Conservation (phyloP, 2,329 filamentous ascomycete species). For the Stachybotrys chartarum region DNA sequence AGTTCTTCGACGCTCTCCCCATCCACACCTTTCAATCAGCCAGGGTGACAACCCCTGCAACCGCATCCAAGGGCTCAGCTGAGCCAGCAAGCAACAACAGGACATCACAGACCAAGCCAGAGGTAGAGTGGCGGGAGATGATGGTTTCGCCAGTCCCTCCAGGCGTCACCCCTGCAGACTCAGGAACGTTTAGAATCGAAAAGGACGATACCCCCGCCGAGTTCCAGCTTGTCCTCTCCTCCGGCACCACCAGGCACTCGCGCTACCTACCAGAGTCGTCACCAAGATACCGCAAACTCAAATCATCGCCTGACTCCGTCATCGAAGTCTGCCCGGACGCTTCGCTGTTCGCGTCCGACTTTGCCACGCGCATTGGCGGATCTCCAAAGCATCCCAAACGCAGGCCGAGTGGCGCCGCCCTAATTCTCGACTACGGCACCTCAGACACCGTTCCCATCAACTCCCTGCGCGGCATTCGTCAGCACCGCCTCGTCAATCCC, state of each 20-base stretch:
- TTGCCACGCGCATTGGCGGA: constrained; percentile 80
- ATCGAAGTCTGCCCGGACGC: constrained; percentile 91
- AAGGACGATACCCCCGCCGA: constrained; percentile 57
- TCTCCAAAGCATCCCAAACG: constrained; percentile 46
- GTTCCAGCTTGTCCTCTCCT: constrained; percentile 78
- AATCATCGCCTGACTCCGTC: constrained; percentile 57
- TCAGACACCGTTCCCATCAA: constrained; percentile 72
- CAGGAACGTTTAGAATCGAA: constrained; percentile 45
- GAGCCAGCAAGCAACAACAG: constrained; percentile 18
- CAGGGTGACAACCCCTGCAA: constrained; percentile 8
- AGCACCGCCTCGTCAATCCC: constrained; percentile 70
- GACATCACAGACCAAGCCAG: constrained; percentile 25
- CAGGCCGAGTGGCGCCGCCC: constrained; percentile 69
- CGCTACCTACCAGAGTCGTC: constrained; percentile 80
- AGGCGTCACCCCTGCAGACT: constrained; percentile 42
- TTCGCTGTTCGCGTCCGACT: constrained; percentile 69
- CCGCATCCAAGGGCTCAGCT: constrained; percentile 28
- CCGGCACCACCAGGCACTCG: constrained; percentile 71
- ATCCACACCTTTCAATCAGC: constrained; percentile 92
- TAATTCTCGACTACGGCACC: constrained; percentile 96
- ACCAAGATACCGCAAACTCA: constrained; percentile 69
- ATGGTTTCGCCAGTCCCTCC: constrained; percentile 64
- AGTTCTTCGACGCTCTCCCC: constrained; percentile 96
- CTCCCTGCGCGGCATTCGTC: constrained; percentile 80
- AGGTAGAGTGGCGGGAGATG: constrained; percentile 72